These are phyloP conservation scores for Fusarium pseudonygamai DNA, from an alignment of 2,329 filamentous ascomycete species.

Conservation along the genomic window DNA sequence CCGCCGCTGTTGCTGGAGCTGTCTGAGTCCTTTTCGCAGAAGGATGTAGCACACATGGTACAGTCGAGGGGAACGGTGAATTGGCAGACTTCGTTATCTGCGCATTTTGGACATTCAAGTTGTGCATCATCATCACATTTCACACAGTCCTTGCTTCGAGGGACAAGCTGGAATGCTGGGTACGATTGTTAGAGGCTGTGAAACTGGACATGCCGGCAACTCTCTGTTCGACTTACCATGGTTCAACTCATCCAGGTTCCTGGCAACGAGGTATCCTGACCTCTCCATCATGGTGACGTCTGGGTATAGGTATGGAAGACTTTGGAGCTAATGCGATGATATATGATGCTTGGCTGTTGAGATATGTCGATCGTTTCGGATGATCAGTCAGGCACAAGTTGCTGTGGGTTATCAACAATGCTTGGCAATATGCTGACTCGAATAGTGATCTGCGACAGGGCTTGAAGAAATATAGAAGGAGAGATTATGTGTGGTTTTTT, in stretches of 20 bases:
- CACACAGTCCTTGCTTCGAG: constrained; percentile 56
- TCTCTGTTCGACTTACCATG: constrained; percentile 40
- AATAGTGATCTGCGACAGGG: constrained; percentile 19
- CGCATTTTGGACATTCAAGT: constrained; percentile 58
- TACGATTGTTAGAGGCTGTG: constrained; percentile 14
- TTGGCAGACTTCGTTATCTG: constrained; percentile 54
- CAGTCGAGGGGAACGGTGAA: constrained; percentile 58
- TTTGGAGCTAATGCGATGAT: constrained; percentile 4
- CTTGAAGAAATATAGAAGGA: constrained; percentile 2
- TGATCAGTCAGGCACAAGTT: constrained; percentile 31
- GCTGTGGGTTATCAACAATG: constrained; percentile 17
- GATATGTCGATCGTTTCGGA: constrained; percentile 39
- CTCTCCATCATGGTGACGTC: constrained; percentile 39
- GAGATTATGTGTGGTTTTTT: background rate
- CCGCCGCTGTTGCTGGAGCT: constrained; percentile 37
- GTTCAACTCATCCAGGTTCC: constrained; percentile 46
- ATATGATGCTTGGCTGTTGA: constrained; percentile 18
- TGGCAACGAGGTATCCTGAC: constrained; percentile 34
- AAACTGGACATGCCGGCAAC: background rate
- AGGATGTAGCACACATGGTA: constrained; percentile 56
- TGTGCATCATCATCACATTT: constrained; percentile 55
- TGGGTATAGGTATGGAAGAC: background rate
- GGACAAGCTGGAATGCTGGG: constrained; percentile 49
- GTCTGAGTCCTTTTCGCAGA: constrained; percentile 52
- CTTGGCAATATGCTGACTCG: constrained; percentile 23